Percentiles rank a stretch among this genome's conserved stretches.
Evolutionary conservation across 1,284 basidiomycete species (phyloP).

Genomic region (Ustilago hordei): DNA sequence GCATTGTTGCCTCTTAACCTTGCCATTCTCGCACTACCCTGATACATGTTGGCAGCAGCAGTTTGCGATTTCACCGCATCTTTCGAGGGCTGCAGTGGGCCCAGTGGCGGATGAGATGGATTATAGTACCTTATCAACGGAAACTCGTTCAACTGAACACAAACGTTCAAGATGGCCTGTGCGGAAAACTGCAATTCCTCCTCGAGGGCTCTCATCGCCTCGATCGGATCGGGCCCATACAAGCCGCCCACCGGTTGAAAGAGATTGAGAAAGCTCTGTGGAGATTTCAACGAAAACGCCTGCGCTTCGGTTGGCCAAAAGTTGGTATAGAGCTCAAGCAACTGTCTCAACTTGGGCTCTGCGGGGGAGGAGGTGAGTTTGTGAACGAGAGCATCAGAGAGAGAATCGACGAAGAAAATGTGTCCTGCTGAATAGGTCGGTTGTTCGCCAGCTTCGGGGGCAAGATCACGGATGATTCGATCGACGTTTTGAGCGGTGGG

Average conservation of each 20-base stretch:
- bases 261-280: conserved; percentile 55
- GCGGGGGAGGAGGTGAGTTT: conserved; percentile 65
- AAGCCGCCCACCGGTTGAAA: conserved; percentile 72
- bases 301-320: conserved; percentile 64
- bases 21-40: conserved; percentile 56
- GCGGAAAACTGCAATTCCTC: conserved; percentile 64
- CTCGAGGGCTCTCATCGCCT: conserved; percentile 58
- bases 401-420: conserved; percentile 94
- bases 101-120: conserved; percentile 84
- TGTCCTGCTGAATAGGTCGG: conserved; percentile 87
- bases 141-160: conserved; percentile 91
- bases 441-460: conserved; percentile 41
- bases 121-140: conserved; percentile 94
- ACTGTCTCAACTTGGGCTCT: conserved; percentile 63
- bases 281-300: conserved; percentile 63
- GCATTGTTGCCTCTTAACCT: conserved; percentile 46
- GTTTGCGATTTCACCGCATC: conserved; percentile 47
- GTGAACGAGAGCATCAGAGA: conserved; percentile 63
- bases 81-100: conserved; percentile 73
- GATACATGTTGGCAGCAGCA: conserved; percentile 51
- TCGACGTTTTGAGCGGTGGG: conserved; percentile 94
- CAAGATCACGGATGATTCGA: conserved; percentile 76
- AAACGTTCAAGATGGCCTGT: conserved; percentile 76
- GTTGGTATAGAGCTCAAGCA: conserved; percentile 67
- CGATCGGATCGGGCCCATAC: conserved; percentile 56